Evolutionary conservation across 495 filamentous ascomycete genomes (phyloP), one percentile per base, ranked within the genome.

Genomic region (Podospora bellae-mahoneyi): DNA sequence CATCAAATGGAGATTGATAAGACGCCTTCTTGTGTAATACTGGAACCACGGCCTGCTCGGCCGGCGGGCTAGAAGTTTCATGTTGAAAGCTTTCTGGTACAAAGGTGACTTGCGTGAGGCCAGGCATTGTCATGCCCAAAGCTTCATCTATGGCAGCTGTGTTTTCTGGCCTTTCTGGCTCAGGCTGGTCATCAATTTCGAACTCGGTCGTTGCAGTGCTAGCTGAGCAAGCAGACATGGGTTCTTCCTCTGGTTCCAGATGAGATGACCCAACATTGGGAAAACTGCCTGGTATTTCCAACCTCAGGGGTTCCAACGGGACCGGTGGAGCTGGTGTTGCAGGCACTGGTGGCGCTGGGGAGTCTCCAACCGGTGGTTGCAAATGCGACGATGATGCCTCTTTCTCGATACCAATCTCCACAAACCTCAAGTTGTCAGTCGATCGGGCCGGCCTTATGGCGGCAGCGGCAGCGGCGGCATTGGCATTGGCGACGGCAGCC

Each of bases 121-220:
- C 20, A 16, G 58, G 56, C 3, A 30, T 9, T 19, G 10, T 23
- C n/a, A 20, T 44, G 15, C 34, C 59, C 54, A 64, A 20, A 15
- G 39, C 53, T 13, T 68, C 62, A 15, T 64, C 59, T 18, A 68
- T 60, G 15, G 58, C 48, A 16, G 54, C 27, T n/a, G 54, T 55
- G 32, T 15, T 72, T 73, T 63, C 54, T 68, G 60, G 30, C 28
- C 72, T 23, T 64, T 61, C 30, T 2, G 86, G 77, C n/a, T 89
- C 87, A 3, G 82, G 84, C 72, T 92, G 90, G 55, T 87, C 86
- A 62, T 92, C 90, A 34, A 82, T 84, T 66, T 92, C 91, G 71
- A 92, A 90, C 67, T 87, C 84, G 6, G 88, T 91, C n/a, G 84
- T 83, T 60, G 84, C 86, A 20, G 86, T 84, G 7, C 83, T 85